These are phyloP conservation scores for Talaromyces albobiverticillius DNA, from an alignment of 2,329 filamentous ascomycete genomes.

Conservation along the genomic window DNA sequence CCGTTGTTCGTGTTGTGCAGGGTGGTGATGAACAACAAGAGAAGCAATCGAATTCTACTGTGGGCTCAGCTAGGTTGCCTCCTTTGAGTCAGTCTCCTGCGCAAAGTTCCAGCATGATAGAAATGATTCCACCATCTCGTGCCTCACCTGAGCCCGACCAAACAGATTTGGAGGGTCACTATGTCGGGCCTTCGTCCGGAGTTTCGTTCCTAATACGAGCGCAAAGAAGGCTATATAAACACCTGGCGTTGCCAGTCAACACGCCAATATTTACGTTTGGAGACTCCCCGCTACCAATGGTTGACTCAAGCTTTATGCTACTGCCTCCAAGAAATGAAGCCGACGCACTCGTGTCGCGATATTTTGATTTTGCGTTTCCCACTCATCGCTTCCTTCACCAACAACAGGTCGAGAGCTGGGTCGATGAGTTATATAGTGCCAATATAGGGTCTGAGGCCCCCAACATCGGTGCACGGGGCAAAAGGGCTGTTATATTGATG, in stretches of 20 bases:
- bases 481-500: slow-evolving; percentile 50
- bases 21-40: not conserved
- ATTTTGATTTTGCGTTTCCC: slow-evolving; percentile 7
- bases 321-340: slow-evolving; percentile 2
- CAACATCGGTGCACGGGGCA: not conserved
- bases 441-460: not conserved
- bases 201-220: slow-evolving; percentile 51
- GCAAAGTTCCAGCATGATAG: slow-evolving; percentile 16
- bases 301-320: not conserved
- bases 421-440: slow-evolving; percentile 1
- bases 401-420: not conserved
- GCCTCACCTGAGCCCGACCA: not conserved
- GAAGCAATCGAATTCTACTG: not conserved
- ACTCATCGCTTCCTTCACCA: slow-evolving; percentile 5
- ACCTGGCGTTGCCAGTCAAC: slow-evolving; percentile 33
- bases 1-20: slow-evolving; percentile 30
- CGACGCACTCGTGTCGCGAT: not conserved
- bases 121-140: slow-evolving; percentile 13
- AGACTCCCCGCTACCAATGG: not conserved
- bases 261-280: slow-evolving; percentile 51
- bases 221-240: slow-evolving; percentile 39
- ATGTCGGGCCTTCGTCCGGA: slow-evolving; percentile 48
- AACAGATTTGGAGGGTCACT: slow-evolving; percentile 32
- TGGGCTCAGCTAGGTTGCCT: not conserved
- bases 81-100: not conserved